Percentiles rank a stretch among this genome's conserved stretches.
These are phyloP conservation scores for Xylariomycetidae sp. DNA, from an alignment of 2,329 filamentous ascomycete species.

Conservation along the genomic window DNA sequence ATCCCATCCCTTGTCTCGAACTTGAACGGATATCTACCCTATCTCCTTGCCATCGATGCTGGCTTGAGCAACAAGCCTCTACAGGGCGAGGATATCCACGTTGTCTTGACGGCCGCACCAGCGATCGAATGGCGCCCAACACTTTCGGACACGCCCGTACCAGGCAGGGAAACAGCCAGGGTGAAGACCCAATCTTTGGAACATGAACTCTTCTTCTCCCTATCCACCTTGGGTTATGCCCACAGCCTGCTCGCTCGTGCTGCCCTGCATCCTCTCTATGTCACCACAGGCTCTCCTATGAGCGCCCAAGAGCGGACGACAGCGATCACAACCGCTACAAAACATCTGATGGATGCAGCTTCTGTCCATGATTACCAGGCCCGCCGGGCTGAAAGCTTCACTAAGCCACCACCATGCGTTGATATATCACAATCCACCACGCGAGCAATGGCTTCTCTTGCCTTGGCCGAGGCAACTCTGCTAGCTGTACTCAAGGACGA, in stretches of 20 bases:
- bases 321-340: conserved; percentile 68
- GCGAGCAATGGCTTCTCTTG: conserved; percentile 56
- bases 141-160: conserved; percentile 58
- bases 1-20: conserved; percentile 64
- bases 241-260: conserved; percentile 67
- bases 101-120: conserved; percentile 55
- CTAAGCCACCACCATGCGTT: conserved; percentile 37
- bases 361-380: conserved; percentile 70
- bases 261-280: conserved; percentile 68
- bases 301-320: conserved; percentile 60
- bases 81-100: conserved; percentile 56
- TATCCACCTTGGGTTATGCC: conserved; percentile 71
- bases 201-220: conserved; percentile 74
- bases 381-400: conserved; percentile 42
- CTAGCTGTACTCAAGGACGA: conserved; percentile 91
- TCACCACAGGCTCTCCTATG: conserved; percentile 53
- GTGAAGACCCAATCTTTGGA: conserved; percentile 68
- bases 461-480: conserved; percentile 82
- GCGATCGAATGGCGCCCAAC: conserved; percentile 82
- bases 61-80: conserved; percentile 55
- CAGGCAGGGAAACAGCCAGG: conserved; percentile 59
- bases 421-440: conserved; percentile 49
- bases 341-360: conserved; percentile 70
- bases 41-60: conserved; percentile 70
- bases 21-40: conserved; percentile 74